Base-by-base conservation (phyloP, 208 protist genomes). In the Zelonia costaricensis region DNA sequence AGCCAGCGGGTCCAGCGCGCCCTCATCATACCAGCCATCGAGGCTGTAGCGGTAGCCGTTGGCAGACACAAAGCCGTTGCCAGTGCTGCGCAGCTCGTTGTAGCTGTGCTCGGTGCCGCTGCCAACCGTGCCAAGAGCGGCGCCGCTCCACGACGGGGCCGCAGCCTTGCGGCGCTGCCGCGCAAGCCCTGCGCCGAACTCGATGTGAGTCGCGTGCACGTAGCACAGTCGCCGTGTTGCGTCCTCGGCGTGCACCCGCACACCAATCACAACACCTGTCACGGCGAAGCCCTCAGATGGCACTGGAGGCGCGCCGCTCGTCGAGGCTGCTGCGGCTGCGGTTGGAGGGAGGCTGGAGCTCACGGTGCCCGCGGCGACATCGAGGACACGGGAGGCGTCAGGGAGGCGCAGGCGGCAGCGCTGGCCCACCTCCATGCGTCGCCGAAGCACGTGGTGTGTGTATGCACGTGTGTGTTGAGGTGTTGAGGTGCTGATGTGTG, bases 1-100 rank as follows among this genome's bases (percentile, higher is more conserved):
- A 5, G 42, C 20, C 42, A 49, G 30, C 12, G 55, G 55, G 18
- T 27, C 2, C 12, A 61, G 55, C 51, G 30, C 13, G 46, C 13
- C 15, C 16, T 33, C 66, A 7, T 91, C 81, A 74, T 91, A 91
- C 82, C 84, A 91, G 45, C 84, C 84, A 36, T 86, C 79, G 48
- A 74, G 82, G 51, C 69, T 66, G 69, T 91, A 91, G 61, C 68
- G 65, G 61, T 88, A 91, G 23, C 84, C 84, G 25, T 76, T 61
- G 13, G 51, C 47, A 4, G 84, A 91, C 9, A 66, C 67, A 25
- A 86, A 66, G 20, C 54, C 49, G 31, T 71, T 58, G 45, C 48
- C 4, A 10, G 22, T n/a, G 42, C 62, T 57, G n/a, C 71, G 68
- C 28, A 76, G 40, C 52, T 69, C 61, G 36, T 67, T 76, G 45